These are phyloP conservation scores for Phaeosphaeria sp. DNA, from an alignment of 2,329 filamentous ascomycete species.

Conservation along the genomic window DNA sequence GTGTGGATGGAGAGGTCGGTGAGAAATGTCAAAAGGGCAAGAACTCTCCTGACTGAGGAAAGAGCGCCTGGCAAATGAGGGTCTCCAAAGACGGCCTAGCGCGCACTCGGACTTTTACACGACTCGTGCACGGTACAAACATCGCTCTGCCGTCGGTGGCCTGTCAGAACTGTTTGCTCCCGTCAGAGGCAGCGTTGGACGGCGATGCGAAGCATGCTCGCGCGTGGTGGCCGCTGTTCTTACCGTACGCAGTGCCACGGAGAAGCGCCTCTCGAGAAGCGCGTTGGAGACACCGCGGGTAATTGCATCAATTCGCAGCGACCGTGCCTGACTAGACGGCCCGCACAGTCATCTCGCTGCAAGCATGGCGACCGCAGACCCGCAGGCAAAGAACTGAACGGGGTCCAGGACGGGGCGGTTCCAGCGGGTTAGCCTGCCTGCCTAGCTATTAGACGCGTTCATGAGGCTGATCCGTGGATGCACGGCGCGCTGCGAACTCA, in stretches of 20 bases:
- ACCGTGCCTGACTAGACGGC: slow-evolving; percentile 29
- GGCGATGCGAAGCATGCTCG: slow-evolving; percentile 23
- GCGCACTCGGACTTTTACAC: slow-evolving; percentile 30
- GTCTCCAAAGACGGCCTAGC: slow-evolving; percentile 32
- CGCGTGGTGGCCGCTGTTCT: neutral
- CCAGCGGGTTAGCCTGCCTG: neutral
- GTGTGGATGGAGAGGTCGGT: slow-evolving; percentile 38
- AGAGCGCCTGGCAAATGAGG: slow-evolving; percentile 46
- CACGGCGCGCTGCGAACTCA: neutral
- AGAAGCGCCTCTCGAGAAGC: neutral
- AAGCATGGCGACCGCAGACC: neutral
- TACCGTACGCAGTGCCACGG: neutral
- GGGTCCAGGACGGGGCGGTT: neutral
- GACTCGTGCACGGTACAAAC: slow-evolving; percentile 29
- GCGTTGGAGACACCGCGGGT: slow-evolving; percentile 6
- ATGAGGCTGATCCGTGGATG: neutral
- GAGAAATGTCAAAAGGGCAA: slow-evolving; percentile 37
- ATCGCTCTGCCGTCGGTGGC: slow-evolving; percentile 20
- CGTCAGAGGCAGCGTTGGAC: slow-evolving; percentile 30
- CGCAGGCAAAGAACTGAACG: neutral
- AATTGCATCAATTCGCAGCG: slow-evolving; percentile 9
- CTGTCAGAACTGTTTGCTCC: slow-evolving; percentile 21
- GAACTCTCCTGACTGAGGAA: slow-evolving; percentile 25
- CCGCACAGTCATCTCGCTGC: slow-evolving; percentile 1
- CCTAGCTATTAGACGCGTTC: neutral